Conservation (phyloP, 371 early-diverging fungal species). For the Mortierella polycephala region DNA sequence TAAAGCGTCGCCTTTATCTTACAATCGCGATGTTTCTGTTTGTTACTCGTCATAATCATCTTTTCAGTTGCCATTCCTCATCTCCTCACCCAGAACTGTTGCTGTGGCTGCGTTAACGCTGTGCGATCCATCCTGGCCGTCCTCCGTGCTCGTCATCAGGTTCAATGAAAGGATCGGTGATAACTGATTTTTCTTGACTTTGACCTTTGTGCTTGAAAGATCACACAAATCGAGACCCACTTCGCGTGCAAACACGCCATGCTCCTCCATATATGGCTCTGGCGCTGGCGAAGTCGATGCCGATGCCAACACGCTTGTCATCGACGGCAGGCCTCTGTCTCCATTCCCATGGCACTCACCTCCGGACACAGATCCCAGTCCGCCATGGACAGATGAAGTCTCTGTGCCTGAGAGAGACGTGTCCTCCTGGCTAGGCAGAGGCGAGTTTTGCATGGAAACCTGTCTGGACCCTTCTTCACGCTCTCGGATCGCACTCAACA, state of each 20-base stretch:
- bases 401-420: too few relatives aligned
- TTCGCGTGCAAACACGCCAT: conserved; percentile 36
- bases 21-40: too few relatives aligned
- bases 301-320: neutral
- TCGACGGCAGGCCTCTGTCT: neutral
- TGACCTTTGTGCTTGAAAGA: neutral
- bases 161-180: conserved; percentile 33
- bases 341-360: neutral
- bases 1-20: too few relatives aligned
- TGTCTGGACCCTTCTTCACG: conserved; percentile 33
- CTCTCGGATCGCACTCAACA: conserved; percentile 40
- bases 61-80: neutral
- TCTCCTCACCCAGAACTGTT: neutral
- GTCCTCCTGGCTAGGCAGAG: neutral
- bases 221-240: conserved; percentile 38
- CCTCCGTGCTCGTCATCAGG: conserved; percentile 13
- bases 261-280: neutral
- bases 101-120: conserved; percentile 19
- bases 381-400: too few relatives aligned
- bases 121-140: neutral
- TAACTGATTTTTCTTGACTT: neutral
- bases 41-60: neutral
- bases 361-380: too few relatives aligned
- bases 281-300: neutral
- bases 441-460: conserved; percentile 27